Percentiles rank a stretch among this genome's conserved stretches.
These are phyloP conservation scores for Aethionema arabicum DNA, from an alignment of 345 rosid species.

Conservation along the genomic window DNA sequence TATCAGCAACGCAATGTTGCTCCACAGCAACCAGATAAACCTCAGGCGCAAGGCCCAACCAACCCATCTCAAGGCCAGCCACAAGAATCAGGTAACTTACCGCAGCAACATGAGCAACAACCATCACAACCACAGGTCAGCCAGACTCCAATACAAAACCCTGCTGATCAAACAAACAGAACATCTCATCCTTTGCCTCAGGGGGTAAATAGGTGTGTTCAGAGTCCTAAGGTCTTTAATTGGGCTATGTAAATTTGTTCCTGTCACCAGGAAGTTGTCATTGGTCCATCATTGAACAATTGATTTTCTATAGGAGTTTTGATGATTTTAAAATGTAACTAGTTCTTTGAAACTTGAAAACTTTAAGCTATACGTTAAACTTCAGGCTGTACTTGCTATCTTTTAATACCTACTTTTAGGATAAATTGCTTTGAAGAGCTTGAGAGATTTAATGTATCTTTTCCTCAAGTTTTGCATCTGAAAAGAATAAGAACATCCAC, in stretches of 20 bases:
- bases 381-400: neutral
- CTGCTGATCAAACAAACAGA: constrained; percentile 70
- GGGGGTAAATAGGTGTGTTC: constrained; percentile 99
- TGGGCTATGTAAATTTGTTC: constrained; percentile 55
- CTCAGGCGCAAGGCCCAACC: constrained; percentile 55
- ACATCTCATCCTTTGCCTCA: constrained; percentile 77
- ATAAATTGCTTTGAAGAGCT: constrained; percentile 8
- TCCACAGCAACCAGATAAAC: constrained; percentile 62
- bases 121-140: constrained; percentile 59
- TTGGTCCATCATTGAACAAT: constrained; percentile 27
- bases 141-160: constrained; percentile 65
- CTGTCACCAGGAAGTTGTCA: constrained; percentile 45
- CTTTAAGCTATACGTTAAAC: neutral
- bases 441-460: constrained; percentile 9
- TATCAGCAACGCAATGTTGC: constrained; percentile 65
- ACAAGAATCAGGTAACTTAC: constrained; percentile 44
- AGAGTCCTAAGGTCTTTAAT: constrained; percentile 77
- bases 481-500: neutral
- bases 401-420: constrained; percentile 12
- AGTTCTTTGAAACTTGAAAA: constrained; percentile 33
- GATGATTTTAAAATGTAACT: constrained; percentile 40
- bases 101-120: constrained; percentile 59
- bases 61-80: constrained; percentile 51
- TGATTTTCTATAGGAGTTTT: constrained; percentile 38
- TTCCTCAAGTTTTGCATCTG: neutral